A percentile compares a stretch with the other conserved stretches of the same genome.
Evolutionary conservation across 495 filamentous ascomycete genomes (phyloP).

Genomic region (Penicillium salamii): DNA sequence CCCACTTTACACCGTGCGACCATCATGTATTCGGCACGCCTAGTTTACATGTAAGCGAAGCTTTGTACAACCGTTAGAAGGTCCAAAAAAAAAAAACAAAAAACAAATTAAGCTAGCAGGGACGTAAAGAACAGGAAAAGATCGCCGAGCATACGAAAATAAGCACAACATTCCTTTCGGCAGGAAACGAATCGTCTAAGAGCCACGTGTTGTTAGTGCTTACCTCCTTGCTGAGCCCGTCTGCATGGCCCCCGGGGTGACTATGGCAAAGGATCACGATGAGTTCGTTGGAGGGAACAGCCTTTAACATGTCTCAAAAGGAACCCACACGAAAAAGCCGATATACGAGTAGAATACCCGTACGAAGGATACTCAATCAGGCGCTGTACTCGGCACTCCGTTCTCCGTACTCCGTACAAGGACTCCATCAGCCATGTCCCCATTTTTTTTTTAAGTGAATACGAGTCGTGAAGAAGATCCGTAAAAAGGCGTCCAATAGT

Average conservation of each 20-base stretch:
- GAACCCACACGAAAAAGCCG: not conserved
- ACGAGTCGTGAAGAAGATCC: constrained; percentile 8
- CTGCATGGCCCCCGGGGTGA: not conserved
- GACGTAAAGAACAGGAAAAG: not conserved
- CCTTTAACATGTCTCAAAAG: not conserved
- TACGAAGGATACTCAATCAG: too few relatives aligned
- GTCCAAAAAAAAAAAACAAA: not conserved
- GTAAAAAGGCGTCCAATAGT: not conserved
- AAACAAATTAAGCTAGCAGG: not conserved
- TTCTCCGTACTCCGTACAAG: too few relatives aligned
- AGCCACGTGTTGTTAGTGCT: constrained; percentile 8
- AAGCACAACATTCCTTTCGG: not conserved
- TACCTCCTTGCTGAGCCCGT: not conserved
- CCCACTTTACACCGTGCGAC: not conserved
- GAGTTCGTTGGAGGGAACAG: not conserved
- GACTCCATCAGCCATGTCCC: not conserved
- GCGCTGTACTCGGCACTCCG: too few relatives aligned
- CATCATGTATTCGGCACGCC: not conserved
- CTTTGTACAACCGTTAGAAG: not conserved
- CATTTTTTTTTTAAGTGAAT: not conserved
- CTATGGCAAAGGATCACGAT: not conserved
- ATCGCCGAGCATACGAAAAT: not conserved
- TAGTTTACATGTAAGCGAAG: not conserved
- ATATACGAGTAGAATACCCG: not conserved
- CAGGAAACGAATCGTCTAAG: not conserved